Evolutionary conservation across 208 protist species (phyloP).

Genomic region (Crithidia sp.): DNA sequence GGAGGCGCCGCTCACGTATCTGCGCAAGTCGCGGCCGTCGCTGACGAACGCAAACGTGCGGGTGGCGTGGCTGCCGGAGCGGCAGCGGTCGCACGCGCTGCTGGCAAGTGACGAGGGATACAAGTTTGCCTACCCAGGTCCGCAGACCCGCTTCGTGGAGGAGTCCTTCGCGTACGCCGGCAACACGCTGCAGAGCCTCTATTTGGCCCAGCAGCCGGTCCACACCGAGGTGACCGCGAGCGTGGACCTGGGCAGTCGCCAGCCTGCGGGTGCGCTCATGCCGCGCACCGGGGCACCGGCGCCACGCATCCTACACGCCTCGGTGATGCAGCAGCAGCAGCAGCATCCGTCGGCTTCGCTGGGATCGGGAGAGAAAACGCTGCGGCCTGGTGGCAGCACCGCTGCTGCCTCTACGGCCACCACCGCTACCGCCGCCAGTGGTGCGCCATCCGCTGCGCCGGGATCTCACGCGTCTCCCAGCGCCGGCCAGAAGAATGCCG

Average conservation of each 20-base stretch:
- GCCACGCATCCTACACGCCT: slow-evolving; percentile 53
- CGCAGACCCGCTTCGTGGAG: slow-evolving; percentile 67
- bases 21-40: slow-evolving; percentile 79
- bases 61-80: slow-evolving; percentile 76
- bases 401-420: not conserved
- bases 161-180: slow-evolving; percentile 78
- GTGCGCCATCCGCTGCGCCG: too few species aligned
- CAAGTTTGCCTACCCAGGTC: slow-evolving; percentile 56
- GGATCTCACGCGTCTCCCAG: too few species aligned
- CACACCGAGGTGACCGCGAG: slow-evolving; percentile 71
- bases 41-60: slow-evolving; percentile 80
- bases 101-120: slow-evolving; percentile 81
- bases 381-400: slow-evolving; percentile 10
- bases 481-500: not conserved
- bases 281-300: slow-evolving; percentile 3
- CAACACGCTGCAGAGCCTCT: slow-evolving; percentile 73
- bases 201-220: slow-evolving; percentile 71
- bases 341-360: too few species aligned
- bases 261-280: not conserved
- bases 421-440: too few species aligned
- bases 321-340: slow-evolving; percentile 39
- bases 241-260: slow-evolving; percentile 19
- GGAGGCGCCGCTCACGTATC: slow-evolving; percentile 81
- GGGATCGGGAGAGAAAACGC: not conserved
- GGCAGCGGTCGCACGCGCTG: slow-evolving; percentile 46